Evolutionary conservation across 2,329 filamentous ascomycete genomes (phyloP).

Genomic region (Torrubiella hemipterigena): DNA sequence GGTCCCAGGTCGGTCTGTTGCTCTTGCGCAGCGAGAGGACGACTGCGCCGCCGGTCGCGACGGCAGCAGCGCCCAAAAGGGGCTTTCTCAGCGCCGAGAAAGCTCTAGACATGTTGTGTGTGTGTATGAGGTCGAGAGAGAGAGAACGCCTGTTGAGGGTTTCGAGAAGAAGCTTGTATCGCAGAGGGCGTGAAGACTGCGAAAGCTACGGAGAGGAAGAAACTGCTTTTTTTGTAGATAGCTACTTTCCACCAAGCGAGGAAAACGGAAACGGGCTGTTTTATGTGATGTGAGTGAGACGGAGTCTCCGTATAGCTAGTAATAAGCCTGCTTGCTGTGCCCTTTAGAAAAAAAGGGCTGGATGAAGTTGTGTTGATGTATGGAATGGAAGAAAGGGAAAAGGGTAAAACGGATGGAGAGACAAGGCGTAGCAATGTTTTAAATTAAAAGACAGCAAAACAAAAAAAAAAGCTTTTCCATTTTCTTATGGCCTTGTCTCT

Average conservation of each 20-base stretch:
- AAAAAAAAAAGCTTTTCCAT: too few relatives aligned
- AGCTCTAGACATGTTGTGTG: constrained; percentile 19
- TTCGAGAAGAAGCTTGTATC: too few relatives aligned
- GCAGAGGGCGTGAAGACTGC: neutral
- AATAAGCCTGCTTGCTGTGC: neutral
- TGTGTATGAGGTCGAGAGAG: neutral
- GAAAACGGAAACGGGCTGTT: too few relatives aligned
- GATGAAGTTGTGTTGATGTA: neutral
- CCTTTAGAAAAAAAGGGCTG: too few relatives aligned
- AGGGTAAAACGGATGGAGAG: neutral
- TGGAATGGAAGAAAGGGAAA: neutral
- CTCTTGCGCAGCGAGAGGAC: constrained; percentile 15
- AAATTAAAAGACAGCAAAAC: neutral
- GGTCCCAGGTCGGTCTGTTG: constrained; percentile 18
- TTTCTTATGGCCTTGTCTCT: too few relatives aligned
- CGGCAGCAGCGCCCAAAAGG: constrained; percentile 18
- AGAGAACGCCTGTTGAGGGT: too few relatives aligned
- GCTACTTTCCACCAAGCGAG: too few relatives aligned
- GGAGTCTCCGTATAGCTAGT: neutral
- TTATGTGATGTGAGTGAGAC: too few relatives aligned
- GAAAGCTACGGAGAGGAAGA: neutral
- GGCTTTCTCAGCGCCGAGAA: constrained; percentile 22
- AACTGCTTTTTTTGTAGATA: too few relatives aligned
- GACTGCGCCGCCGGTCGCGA: constrained; percentile 16
- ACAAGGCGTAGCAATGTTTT: neutral